Percentiles rank a stretch among this genome's conserved stretches.
These are phyloP conservation scores for Termitomyces sp. DNA, from an alignment of 1,284 basidiomycete genomes.

Conservation along the genomic window DNA sequence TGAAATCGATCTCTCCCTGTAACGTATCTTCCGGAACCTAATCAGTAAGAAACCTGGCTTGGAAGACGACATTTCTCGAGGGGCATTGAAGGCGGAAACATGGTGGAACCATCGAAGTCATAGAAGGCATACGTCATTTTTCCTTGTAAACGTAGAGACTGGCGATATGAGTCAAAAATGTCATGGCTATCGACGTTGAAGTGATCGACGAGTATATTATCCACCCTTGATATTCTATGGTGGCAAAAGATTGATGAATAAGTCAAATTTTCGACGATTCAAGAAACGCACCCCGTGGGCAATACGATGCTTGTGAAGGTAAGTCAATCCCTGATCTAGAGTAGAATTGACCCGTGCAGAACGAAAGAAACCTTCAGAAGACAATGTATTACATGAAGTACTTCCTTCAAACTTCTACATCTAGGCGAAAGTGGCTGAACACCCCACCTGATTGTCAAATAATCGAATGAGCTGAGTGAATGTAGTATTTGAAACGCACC, in stretches of 20 bases:
- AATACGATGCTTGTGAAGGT: slow-evolving; percentile 19
- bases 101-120: slow-evolving; percentile 19
- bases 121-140: slow-evolving; percentile 15
- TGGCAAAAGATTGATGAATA: background rate
- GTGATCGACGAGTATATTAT: slow-evolving; percentile 3
- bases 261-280: background rate
- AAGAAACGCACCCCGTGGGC: slow-evolving; percentile 15
- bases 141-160: background rate
- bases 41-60: slow-evolving; percentile 5
- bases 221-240: background rate
- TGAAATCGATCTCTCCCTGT: slow-evolving; percentile 24
- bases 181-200: background rate
- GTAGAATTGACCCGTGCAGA: background rate
- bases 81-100: slow-evolving; percentile 12
- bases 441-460: background rate
- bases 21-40: slow-evolving; percentile 13
- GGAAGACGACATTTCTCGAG: slow-evolving; percentile 7
- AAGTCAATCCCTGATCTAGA: slow-evolving; percentile 13
- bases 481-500: slow-evolving; percentile 5
- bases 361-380: background rate
- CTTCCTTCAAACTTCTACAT: background rate
- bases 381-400: background rate
- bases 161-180: background rate
- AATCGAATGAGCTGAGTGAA: background rate
- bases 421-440: background rate